Conservation (phyloP, 2,329 filamentous ascomycete genomes). For the Scedosporium boydii region DNA sequence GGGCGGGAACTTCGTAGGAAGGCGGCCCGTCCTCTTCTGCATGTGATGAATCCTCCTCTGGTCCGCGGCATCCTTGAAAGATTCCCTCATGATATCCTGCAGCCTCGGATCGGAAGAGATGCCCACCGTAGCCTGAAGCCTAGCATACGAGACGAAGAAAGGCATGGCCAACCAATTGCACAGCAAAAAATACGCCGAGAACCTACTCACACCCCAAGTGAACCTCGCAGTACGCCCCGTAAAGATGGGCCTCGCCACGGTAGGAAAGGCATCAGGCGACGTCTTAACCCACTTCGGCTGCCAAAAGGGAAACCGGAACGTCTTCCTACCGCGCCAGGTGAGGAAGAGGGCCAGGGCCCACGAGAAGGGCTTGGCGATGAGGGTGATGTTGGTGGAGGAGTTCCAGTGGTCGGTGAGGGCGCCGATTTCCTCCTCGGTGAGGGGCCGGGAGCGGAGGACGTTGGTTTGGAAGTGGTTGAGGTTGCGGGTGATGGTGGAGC, state of each 20-base stretch:
- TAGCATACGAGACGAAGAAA: conserved; percentile 20
- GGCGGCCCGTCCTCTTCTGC: conserved; percentile 7
- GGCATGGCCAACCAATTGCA: conserved; percentile 16
- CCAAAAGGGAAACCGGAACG: conserved; percentile 31
- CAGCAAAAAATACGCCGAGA: conserved; percentile 21
- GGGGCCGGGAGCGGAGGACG: conserved; percentile 18
- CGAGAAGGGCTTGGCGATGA: conserved; percentile 18
- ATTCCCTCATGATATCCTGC: conserved; percentile 3
- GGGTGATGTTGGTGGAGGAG: conserved; percentile 17
- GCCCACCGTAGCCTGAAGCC: background rate
- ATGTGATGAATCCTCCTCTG: conserved; percentile 4
- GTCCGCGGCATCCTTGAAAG: conserved; percentile 1
- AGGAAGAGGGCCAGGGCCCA: conserved; percentile 14
- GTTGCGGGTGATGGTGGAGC: conserved; percentile 3
- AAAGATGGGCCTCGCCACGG: conserved; percentile 12
- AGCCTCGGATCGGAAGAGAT: conserved; percentile 5
- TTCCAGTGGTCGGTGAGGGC: conserved; percentile 22
- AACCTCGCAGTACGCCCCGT: conserved; percentile 15
- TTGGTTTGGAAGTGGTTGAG: conserved; percentile 3
- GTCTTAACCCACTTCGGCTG: conserved; percentile 21
- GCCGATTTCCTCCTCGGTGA: conserved; percentile 26
- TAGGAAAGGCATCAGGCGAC: conserved; percentile 21
- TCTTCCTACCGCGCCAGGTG: conserved; percentile 19
- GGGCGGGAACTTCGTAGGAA: conserved; percentile 9
- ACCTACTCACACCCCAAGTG: conserved; percentile 27